Evolutionary conservation across 371 early-diverging fungal genomes (phyloP).

Genomic region (Mortierella sp.): DNA sequence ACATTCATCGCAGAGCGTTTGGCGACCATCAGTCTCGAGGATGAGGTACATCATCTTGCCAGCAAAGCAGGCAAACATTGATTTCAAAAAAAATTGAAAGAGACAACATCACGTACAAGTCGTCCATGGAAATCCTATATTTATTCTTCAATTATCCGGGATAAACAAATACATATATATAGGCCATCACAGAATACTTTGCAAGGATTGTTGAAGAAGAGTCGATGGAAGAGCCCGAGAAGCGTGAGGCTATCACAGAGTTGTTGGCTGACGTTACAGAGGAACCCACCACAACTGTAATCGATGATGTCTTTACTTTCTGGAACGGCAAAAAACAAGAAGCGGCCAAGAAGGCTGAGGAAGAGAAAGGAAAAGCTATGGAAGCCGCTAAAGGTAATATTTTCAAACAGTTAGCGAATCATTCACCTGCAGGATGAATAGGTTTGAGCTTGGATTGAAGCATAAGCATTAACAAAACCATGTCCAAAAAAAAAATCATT

Average conservation of each 20-base stretch:
- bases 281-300: constrained; percentile 29
- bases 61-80: background rate
- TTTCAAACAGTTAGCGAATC: background rate
- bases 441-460: background rate
- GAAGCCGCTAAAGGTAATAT: constrained; percentile 61
- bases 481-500: background rate
- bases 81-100: background rate
- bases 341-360: constrained; percentile 59
- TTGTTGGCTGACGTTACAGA: constrained; percentile 65
- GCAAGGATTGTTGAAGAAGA: constrained; percentile 68
- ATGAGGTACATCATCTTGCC: constrained; percentile 34
- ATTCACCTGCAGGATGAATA: background rate
- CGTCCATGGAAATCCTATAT: background rate
- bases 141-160: background rate
- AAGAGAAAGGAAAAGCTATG: constrained; percentile 58
- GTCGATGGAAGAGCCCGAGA: constrained; percentile 67
- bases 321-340: constrained; percentile 45
- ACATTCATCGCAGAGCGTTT: constrained; percentile 41
- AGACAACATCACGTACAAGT: background rate
- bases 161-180: background rate
- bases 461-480: background rate
- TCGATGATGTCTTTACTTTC: constrained; percentile 47
- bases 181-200: constrained; percentile 67
- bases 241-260: constrained; percentile 68
- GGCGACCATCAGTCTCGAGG: constrained; percentile 40